These are phyloP conservation scores for Ophiostoma quercus DNA, from an alignment of 2,329 filamentous ascomycete genomes.

Conservation along the genomic window DNA sequence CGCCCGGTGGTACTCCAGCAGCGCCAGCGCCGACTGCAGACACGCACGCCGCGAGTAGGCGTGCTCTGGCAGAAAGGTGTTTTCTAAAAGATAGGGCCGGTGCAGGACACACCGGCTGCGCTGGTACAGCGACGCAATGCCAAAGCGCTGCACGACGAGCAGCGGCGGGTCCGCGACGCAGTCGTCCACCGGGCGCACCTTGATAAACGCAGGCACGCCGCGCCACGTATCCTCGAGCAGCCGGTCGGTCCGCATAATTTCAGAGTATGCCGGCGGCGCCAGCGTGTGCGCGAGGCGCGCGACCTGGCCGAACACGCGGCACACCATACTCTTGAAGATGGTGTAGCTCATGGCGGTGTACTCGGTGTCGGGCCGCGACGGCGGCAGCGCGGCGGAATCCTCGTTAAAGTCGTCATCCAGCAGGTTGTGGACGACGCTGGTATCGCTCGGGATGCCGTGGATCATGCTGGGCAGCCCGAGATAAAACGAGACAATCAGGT, in stretches of 20 bases:
- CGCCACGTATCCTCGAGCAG: slow-evolving; percentile 44
- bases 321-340: slow-evolving; percentile 47
- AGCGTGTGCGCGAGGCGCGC: slow-evolving; percentile 48
- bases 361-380: slow-evolving; percentile 51
- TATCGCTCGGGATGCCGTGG: slow-evolving; percentile 58
- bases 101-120: slow-evolving; percentile 54
- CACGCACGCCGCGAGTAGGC: slow-evolving; percentile 49
- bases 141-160: slow-evolving; percentile 49
- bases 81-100: slow-evolving; percentile 47
- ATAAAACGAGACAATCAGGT: slow-evolving; percentile 61
- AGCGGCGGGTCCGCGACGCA: slow-evolving; percentile 45
- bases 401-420: slow-evolving; percentile 61
- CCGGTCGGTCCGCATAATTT: slow-evolving; percentile 46
- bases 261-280: slow-evolving; percentile 43
- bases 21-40: slow-evolving; percentile 44
- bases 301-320: slow-evolving; percentile 46
- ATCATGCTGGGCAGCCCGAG: slow-evolving; percentile 64
- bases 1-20: slow-evolving; percentile 45
- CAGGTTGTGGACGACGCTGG: slow-evolving; percentile 55
- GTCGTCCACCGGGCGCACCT: slow-evolving; percentile 44
- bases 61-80: slow-evolving; percentile 41
- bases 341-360: slow-evolving; percentile 55
- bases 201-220: slow-evolving; percentile 45
- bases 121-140: slow-evolving; percentile 48
- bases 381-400: slow-evolving; percentile 50